These are phyloP conservation scores for Mucor indicus DNA, from an alignment of 371 early-diverging fungal genomes.

Conservation along the genomic window DNA sequence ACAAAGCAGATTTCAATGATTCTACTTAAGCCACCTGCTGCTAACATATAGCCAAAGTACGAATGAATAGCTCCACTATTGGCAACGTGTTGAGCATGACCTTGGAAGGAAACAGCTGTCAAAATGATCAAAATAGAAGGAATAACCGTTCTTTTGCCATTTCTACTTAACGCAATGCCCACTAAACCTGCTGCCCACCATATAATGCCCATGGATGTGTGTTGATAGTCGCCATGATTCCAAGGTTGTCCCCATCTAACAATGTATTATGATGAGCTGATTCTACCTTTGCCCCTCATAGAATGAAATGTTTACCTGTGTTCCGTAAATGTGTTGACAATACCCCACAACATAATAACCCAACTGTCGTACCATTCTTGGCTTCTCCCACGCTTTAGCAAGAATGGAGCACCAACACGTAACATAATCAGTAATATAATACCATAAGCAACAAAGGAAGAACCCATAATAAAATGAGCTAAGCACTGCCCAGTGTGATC, in stretches of 20 bases:
- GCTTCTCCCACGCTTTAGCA: conserved; percentile 53
- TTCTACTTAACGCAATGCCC: conserved; percentile 55
- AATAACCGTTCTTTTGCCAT: conserved; percentile 53
- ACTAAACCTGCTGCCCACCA: conserved; percentile 68
- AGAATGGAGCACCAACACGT: conserved; percentile 61
- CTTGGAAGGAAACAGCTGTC: conserved; percentile 61
- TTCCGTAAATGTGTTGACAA: conserved; percentile 69
- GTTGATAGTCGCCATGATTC: conserved; percentile 69
- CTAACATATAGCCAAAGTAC: conserved; percentile 62
- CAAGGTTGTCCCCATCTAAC: conserved; percentile 54
- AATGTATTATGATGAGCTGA: background rate
- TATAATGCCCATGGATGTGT: conserved; percentile 67
- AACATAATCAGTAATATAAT: conserved; percentile 52
- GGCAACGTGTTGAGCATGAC: conserved; percentile 59
- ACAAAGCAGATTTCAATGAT: conserved; percentile 61
- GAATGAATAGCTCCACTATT: conserved; percentile 62
- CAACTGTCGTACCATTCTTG: conserved; percentile 72
- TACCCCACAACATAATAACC: conserved; percentile 65
- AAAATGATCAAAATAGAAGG: conserved; percentile 61
- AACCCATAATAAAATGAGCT: conserved; percentile 73
- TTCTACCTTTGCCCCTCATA: no score
- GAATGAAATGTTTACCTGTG: conserved; percentile 43
- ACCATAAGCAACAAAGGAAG: conserved; percentile 67
- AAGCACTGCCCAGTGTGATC: conserved; percentile 62
- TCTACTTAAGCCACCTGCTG: conserved; percentile 56